Conservation (phyloP, 2,329 filamentous ascomycete genomes). For the Botrytis pseudocinerea region DNA sequence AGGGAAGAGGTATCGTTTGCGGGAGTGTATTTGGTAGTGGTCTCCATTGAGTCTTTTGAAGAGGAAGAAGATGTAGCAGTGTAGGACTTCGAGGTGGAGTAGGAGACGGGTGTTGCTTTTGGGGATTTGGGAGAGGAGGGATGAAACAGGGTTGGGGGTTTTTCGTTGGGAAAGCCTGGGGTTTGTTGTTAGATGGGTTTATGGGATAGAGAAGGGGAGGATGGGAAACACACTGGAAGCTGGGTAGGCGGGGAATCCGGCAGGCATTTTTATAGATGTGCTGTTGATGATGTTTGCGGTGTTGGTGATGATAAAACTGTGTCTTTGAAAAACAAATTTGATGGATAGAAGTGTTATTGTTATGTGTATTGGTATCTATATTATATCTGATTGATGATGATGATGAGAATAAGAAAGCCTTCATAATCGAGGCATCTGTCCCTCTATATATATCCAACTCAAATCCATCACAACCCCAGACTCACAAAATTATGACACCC, state of each 20-base stretch:
- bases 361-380: neutral
- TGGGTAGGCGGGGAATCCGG: slow-evolving; percentile 27
- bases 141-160: slow-evolving; percentile 31
- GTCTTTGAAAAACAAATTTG: neutral
- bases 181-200: slow-evolving; percentile 19
- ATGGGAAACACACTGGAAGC: slow-evolving; percentile 14
- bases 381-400: slow-evolving; percentile 2
- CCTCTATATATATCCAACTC: slow-evolving; percentile 2
- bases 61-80: slow-evolving; percentile 17
- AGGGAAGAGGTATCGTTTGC: slow-evolving; percentile 32
- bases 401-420: neutral
- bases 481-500: neutral
- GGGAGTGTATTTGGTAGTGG: slow-evolving; percentile 1
- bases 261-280: slow-evolving; percentile 17
- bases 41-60: neutral
- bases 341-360: neutral
- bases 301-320: neutral
- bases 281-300: neutral
- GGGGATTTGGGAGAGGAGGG: slow-evolving; percentile 34
- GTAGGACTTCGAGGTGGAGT: slow-evolving; percentile 25
- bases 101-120: slow-evolving; percentile 4
- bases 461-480: neutral
- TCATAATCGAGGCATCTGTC: neutral
- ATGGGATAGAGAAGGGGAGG: neutral
- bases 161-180: slow-evolving; percentile 32